Conservation (phyloP, 352 stramenopile genomes). For the Pythium phragmitis region DNA sequence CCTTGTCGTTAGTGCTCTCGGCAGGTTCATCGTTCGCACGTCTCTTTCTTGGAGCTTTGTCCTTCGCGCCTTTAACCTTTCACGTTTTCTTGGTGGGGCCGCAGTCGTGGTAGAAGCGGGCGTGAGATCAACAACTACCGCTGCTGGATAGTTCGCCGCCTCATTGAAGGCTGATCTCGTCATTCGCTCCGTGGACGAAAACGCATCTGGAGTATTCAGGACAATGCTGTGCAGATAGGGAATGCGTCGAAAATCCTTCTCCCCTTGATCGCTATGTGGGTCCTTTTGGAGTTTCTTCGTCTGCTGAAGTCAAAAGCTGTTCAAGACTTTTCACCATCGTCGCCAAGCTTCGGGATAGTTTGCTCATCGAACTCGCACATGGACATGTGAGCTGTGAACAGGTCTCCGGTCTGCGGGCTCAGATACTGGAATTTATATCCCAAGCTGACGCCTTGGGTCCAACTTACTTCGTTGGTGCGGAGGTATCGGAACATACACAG, state of each 20-base stretch:
- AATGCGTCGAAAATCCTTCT: conserved; percentile 26
- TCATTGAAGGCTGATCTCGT: conserved; percentile 17
- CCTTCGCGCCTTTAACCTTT: conserved; percentile 14
- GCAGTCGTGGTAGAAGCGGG: not conserved
- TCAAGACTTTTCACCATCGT: conserved; percentile 9
- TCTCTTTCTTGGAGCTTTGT: conserved; percentile 6
- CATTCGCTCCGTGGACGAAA: conserved; percentile 20
- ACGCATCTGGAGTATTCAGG: conserved; percentile 19
- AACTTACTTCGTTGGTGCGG: conserved; percentile 18
- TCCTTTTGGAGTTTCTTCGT: conserved; percentile 14
- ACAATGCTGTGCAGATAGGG: conserved; percentile 20
- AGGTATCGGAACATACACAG: conserved; percentile 24
- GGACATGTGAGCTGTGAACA: conserved; percentile 25
- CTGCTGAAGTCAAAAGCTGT: conserved; percentile 18
- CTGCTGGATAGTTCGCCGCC: conserved; percentile 16
- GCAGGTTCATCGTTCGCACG: conserved; percentile 14
- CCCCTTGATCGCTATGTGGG: conserved; percentile 23
- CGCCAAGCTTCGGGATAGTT: conserved; percentile 19
- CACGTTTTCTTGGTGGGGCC: not conserved
- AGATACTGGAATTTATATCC: conserved; percentile 25
- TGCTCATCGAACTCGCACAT: conserved; percentile 28
- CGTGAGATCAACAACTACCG: conserved; percentile 5
- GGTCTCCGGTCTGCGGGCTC: conserved; percentile 19
- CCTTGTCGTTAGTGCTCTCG: not conserved
- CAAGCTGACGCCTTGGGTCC: conserved; percentile 20